Conservation (phyloP, 495 filamentous ascomycete species). For the Neurospora hispaniola region DNA sequence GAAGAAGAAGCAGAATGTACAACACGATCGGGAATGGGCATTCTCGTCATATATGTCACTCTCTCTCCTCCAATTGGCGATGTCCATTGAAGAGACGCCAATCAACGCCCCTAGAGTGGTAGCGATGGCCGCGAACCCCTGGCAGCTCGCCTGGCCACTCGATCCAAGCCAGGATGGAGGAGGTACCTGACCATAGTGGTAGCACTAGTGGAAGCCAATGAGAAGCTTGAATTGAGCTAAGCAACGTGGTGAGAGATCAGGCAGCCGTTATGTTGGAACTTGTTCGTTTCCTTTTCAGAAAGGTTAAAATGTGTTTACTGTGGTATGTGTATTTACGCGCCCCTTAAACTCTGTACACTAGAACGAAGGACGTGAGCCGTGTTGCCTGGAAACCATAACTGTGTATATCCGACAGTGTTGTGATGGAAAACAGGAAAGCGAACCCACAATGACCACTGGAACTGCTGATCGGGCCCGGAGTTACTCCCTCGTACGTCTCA, state of each 20-base stretch:
- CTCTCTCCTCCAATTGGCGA: background rate
- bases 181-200: background rate
- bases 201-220: background rate
- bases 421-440: background rate
- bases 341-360: background rate
- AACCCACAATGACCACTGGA: background rate
- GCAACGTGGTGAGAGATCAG: background rate
- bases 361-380: background rate
- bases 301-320: background rate
- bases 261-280: background rate
- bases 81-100: background rate
- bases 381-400: background rate
- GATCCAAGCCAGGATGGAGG: background rate
- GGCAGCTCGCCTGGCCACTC: background rate
- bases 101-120: background rate
- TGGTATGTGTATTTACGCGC: background rate
- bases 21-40: background rate
- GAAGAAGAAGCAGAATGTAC: background rate
- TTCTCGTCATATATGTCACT: background rate
- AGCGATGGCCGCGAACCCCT: background rate
- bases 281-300: background rate
- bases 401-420: background rate
- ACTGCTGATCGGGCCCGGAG: background rate
- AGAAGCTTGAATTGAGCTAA: background rate
- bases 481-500: background rate